A percentile compares a stretch with the other conserved stretches of the same genome.
phyloP scores from a whole-genome alignment of 768 basidiomycete genomes.

The Kwoniella dejecticola region DNA sequence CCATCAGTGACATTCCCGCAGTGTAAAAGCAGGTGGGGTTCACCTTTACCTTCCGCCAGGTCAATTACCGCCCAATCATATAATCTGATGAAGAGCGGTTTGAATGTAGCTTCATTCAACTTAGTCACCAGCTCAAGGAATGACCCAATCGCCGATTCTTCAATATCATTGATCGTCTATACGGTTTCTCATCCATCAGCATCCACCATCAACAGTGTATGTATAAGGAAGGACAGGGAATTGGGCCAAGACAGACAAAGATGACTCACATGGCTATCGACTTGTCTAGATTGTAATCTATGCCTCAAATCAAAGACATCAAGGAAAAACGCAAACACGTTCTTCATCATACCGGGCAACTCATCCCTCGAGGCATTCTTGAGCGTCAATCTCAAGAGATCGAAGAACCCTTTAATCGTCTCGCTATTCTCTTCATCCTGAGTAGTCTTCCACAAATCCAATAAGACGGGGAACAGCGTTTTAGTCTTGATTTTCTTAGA shows the following conservation, averaged over 20 bases:
- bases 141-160: constrained; percentile 62
- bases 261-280: constrained; percentile 38
- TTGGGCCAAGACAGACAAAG: neutral
- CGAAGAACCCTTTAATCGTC: constrained; percentile 64
- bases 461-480: constrained; percentile 67
- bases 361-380: constrained; percentile 67
- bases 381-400: constrained; percentile 67
- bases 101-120: constrained; percentile 87
- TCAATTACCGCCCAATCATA: constrained; percentile 89
- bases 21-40: constrained; percentile 1
- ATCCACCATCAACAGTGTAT: too few relatives aligned
- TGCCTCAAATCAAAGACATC: constrained; percentile 68
- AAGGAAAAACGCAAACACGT: constrained; percentile 75
- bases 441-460: constrained; percentile 54
- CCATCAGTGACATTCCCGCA: too few relatives aligned
- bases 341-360: constrained; percentile 68
- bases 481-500: constrained; percentile 72
- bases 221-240: too few relatives aligned
- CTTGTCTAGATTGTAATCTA: constrained; percentile 38
- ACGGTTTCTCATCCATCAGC: neutral
- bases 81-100: constrained; percentile 82
- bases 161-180: constrained; percentile 48
- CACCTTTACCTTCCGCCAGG: constrained; percentile 57
- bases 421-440: constrained; percentile 38
- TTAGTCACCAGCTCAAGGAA: constrained; percentile 90